Percentiles rank a stretch among this genome's conserved stretches.
These are phyloP conservation scores for Rosellinia necatrix DNA, from an alignment of 2,329 filamentous ascomycete genomes.

Conservation along the genomic window DNA sequence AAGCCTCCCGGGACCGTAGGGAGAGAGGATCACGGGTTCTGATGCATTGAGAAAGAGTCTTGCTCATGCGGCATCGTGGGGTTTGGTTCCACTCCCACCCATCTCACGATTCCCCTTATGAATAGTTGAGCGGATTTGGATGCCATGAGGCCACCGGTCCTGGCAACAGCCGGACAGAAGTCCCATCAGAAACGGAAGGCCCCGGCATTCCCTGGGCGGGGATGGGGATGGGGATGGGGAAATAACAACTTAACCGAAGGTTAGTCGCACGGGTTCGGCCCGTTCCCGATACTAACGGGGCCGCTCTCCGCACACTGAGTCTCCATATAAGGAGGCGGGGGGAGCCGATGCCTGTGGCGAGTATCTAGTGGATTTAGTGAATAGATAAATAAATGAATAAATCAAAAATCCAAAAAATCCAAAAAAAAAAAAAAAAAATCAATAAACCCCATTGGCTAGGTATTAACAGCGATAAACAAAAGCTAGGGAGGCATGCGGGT, in stretches of 20 bases:
- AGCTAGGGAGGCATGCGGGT: too few relatives aligned
- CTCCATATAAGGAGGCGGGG: background rate
- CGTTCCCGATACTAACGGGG: background rate
- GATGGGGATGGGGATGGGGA: background rate
- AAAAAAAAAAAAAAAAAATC: too few relatives aligned
- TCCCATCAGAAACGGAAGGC: background rate
- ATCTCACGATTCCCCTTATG: background rate
- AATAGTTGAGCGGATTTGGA: constrained; percentile 1
- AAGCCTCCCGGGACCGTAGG: too few relatives aligned
- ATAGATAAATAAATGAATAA: too few relatives aligned
- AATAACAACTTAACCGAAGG: background rate
- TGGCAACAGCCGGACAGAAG: background rate
- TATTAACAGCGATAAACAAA: too few relatives aligned
- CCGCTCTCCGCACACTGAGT: background rate
- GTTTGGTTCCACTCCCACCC: background rate
- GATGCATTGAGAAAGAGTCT: background rate
- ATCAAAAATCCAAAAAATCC: too few relatives aligned
- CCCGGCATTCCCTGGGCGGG: background rate
- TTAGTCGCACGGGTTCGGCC: background rate
- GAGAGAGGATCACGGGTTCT: too few relatives aligned
- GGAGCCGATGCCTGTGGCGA: too few relatives aligned
- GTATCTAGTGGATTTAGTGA: too few relatives aligned
- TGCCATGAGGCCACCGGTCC: background rate
- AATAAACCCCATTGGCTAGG: too few relatives aligned
- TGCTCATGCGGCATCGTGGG: background rate